Base-by-base conservation (phyloP, 371 early-diverging fungal genomes). In the Thermomucor indicae-seudaticae region DNA sequence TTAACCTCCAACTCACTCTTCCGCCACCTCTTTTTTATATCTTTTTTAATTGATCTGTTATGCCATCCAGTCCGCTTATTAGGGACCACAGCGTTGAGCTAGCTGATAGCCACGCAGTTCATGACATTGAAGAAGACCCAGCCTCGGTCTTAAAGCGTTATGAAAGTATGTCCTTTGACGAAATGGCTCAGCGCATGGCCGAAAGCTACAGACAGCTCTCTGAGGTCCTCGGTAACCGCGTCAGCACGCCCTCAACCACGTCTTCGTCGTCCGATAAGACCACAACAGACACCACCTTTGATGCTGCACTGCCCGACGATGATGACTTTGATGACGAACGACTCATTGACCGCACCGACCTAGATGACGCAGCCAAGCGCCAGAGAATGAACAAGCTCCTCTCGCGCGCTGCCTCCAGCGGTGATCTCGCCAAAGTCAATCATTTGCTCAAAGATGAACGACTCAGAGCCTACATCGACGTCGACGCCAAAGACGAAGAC, bases 381-480 rank as follows among this genome's bases (percentile, higher is more conserved):
- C 50, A 47, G 38, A 73, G 66, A 50, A 55, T 84, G 47, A 78
- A 69, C 25, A 60, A 62, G 25, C 40, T 82, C 10, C 69, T 85
- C 40, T 58, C 78, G 19, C 71, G 81, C 38, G 78, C 85, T 17
- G 76, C 79, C 14, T 81, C 97, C 46, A 92, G 89, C 39, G 95
- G 95, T 53, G 94, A 96, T 58, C 81, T 95, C 68, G 95, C 95
- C 73, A 89, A 89, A 78, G 91, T 95, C 12, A 81, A 82, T 25
- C 51, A 69, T 41, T 66, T 88, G 47, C 76, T 88, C 49, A 66
- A 73, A 20, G 60, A 80, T 43, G 72, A 75, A 34, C 55, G 53
- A 10, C 55, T 69, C n/a, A 62, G 58, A 12, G 63, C 76, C 17
- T 85, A 74, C 70, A 79, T 92, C 46, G 89, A 92, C 62, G 69